Percentiles rank a stretch among this genome's conserved stretches.
Evolutionary conservation across 768 basidiomycete genomes (phyloP).

Genomic region (Hirschioporus abietinus): DNA sequence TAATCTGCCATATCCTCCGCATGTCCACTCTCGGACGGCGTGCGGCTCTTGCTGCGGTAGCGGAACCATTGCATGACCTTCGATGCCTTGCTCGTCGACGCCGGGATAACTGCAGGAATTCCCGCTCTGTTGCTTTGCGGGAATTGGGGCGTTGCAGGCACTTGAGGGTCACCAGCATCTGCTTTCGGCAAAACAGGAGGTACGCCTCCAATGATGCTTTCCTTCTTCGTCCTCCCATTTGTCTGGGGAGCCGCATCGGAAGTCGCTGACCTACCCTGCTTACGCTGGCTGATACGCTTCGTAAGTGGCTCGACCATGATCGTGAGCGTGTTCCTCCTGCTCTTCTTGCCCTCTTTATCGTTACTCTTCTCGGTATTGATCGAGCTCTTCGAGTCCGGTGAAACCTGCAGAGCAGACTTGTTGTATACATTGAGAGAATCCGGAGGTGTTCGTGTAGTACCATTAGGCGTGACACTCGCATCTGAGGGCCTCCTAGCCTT

Average conservation of each 20-base stretch:
- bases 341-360: slow-evolving; percentile 44
- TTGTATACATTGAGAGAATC: not conserved
- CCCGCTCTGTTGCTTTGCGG: slow-evolving; percentile 25
- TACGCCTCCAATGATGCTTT: slow-evolving; percentile 13
- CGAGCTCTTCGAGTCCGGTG: not conserved
- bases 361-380: slow-evolving; percentile 1
- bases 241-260: slow-evolving; percentile 26
- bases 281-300: slow-evolving; percentile 34
- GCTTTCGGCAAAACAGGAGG: slow-evolving; percentile 6
- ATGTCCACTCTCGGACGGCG: slow-evolving; percentile 16
- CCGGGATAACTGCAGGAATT: slow-evolving; percentile 41
- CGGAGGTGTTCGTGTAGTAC: slow-evolving; percentile 19
- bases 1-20: slow-evolving; percentile 16
- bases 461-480: slow-evolving; percentile 10
- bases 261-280: slow-evolving; percentile 28
- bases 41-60: slow-evolving; percentile 51
- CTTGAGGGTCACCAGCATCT: slow-evolving; percentile 4
- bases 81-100: slow-evolving; percentile 81
- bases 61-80: slow-evolving; percentile 99
- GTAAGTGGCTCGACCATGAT: slow-evolving; percentile 81
- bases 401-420: not conserved
- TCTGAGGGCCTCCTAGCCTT: slow-evolving; percentile 41
- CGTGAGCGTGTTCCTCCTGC: slow-evolving; percentile 75
- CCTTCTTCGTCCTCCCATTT: slow-evolving; percentile 29
- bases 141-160: slow-evolving; percentile 17